Evolutionary conservation across 2,329 filamentous ascomycete species (phyloP), one percentile per base, ranked within the genome.

Genomic region (Diaporthe sp.): DNA sequence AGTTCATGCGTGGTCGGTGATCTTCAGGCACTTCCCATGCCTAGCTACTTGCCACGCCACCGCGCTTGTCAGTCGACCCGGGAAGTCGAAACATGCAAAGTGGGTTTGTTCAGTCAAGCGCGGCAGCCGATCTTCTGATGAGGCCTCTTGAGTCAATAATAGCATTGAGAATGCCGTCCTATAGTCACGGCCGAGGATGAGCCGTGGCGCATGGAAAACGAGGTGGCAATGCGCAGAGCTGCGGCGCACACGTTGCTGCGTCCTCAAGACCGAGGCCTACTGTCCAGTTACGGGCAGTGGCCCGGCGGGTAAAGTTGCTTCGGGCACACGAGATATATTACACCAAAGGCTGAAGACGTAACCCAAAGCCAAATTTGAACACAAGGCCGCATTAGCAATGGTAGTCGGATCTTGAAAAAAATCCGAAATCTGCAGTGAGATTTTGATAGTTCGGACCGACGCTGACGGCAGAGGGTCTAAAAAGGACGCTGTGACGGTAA

Each of bases 1-100:
- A 58, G 51, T 75, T 73, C 70, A 75, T 75, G 65, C 72, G 65
- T 63, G 60, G 72, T 39, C 58, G 53, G 47, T 72, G 75, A 76
- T 76, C 75, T 76, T 76, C 72, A 76, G 72, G 75, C 75, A 76
- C 75, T 49, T 55, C 75, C 72, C 75, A 76, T 74, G 72, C 75
- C 72, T 53, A 34, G 75, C 53, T 57, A 34, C 53, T 37, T 61
- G 49, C 65, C 75, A 70, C 67, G 55, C 49, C 67, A 65, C 57
- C 58, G 75, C 72, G 71, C 58, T 72, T 72, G 44, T 67, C 67
- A 72, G 72, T 60, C 60, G 37, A 60, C 63, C 58, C 65, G 31
- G 31, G 68, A 44, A 72, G 57, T 67, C 57, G 63, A 75, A 75
- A 75, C 70, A 73, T 57, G 70, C 74, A 61, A 68, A 37, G 60